A percentile compares a stretch with the other conserved stretches of the same genome.
Evolutionary conservation across 2,329 filamentous ascomycete genomes (phyloP).

Genomic region (Macrophomina pseudophaseolina): DNA sequence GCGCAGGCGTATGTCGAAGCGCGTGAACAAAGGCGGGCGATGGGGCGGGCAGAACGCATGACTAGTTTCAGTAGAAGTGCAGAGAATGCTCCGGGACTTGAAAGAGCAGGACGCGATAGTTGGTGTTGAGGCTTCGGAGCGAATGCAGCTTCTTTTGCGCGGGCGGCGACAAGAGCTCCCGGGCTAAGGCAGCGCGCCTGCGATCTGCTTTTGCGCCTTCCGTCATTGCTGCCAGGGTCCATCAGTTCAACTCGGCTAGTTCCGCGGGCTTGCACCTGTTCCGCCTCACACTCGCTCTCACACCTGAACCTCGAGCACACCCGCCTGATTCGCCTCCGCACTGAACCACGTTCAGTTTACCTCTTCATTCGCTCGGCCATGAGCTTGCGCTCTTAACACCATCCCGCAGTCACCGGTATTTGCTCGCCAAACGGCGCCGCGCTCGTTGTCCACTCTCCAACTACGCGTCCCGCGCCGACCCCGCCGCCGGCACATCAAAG

Average conservation of each 20-base stretch:
- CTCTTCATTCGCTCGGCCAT: not conserved
- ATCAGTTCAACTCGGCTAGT: not conserved
- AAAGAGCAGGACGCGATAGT: not conserved
- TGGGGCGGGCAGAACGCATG: constrained; percentile 36
- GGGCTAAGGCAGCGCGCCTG: not conserved
- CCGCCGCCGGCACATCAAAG: constrained; percentile 8
- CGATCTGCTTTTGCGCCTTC: constrained; percentile 16
- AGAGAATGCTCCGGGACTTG: not conserved
- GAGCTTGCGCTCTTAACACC: constrained; percentile 8
- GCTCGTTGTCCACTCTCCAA: not conserved
- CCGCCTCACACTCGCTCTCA: not conserved
- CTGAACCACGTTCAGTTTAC: not conserved
- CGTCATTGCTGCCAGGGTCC: constrained; percentile 22
- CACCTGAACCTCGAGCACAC: constrained; percentile 6
- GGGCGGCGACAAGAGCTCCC: constrained; percentile 11
- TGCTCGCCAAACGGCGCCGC: not conserved
- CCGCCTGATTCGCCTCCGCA: not conserved
- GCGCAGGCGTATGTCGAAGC: constrained; percentile 32
- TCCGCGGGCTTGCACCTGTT: not conserved
- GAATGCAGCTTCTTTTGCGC: not conserved
- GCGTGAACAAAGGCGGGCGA: constrained; percentile 33
- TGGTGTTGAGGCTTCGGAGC: constrained; percentile 1
- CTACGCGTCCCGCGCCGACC: constrained; percentile 1
- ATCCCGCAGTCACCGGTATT: not conserved
- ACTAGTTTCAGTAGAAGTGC: not conserved